Percentiles rank a stretch among this genome's conserved stretches.
Evolutionary conservation across 148 eudicot genomes (phyloP).

Genomic region (Rhododendron kiyosumense): DNA sequence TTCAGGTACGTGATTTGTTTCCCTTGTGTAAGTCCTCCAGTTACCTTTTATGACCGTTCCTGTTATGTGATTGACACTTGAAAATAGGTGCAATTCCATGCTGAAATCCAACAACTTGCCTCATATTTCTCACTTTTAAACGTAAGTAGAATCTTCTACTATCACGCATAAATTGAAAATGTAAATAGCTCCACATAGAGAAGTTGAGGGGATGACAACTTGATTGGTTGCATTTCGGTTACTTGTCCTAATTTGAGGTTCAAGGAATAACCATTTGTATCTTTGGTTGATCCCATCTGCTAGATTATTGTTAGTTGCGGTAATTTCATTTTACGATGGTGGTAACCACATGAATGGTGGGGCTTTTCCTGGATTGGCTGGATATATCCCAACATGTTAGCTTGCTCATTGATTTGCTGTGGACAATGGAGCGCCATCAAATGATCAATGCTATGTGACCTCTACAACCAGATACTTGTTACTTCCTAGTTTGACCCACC

Average conservation of each 20-base stretch:
- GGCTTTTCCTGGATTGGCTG: background rate
- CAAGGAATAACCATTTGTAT: background rate
- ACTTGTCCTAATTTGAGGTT: background rate
- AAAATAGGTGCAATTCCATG: background rate
- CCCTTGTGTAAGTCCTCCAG: background rate
- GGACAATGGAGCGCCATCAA: background rate
- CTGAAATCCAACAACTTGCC: background rate
- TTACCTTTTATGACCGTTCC: background rate
- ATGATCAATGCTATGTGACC: background rate
- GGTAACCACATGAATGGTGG: background rate
- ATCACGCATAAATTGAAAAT: background rate
- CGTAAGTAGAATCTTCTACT: background rate
- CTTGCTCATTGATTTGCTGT: background rate
- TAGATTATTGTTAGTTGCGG: background rate
- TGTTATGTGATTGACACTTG: background rate
- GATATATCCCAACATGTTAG: background rate
- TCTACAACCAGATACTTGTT: background rate
- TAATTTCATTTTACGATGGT: background rate
- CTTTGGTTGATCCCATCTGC: background rate
- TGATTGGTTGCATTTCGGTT: background rate
- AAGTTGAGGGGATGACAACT: background rate
- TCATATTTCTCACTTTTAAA: background rate
- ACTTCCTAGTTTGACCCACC: background rate
- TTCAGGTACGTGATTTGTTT: conserved; percentile 53
- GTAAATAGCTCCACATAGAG: background rate